Percentiles rank a stretch among this genome's conserved stretches.
Conservation (phyloP, 2,329 filamentous ascomycete species). For the Lachnellula willkommii region DNA sequence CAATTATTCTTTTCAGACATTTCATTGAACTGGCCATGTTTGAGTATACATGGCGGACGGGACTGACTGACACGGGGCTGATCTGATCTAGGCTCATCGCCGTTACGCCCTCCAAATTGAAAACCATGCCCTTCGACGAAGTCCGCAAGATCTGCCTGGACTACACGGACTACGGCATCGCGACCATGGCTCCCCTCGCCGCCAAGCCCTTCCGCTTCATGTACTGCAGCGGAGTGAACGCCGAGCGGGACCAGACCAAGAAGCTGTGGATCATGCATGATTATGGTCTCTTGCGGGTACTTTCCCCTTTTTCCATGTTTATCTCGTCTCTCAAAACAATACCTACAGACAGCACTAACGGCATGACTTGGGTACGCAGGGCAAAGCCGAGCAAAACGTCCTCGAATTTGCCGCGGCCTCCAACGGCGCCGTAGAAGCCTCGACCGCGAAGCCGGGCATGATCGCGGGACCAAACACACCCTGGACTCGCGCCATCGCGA, state of each 20-base stretch:
- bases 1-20: too few relatives aligned
- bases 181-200: constrained; percentile 30
- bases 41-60: too few relatives aligned
- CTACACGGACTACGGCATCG: constrained; percentile 32
- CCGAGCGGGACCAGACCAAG: constrained; percentile 42
- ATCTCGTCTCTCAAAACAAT: too few relatives aligned
- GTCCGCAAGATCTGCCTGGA: constrained; percentile 38
- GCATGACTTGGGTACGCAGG: constrained; percentile 34
- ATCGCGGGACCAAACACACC: constrained; percentile 32
- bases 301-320: too few relatives aligned
- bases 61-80: too few relatives aligned
- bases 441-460: constrained; percentile 40
- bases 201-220: constrained; percentile 41
- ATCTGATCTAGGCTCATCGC: constrained; percentile 34
- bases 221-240: constrained; percentile 43
- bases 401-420: constrained; percentile 38
- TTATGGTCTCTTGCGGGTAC: too few relatives aligned
- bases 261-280: constrained; percentile 22
- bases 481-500: not conserved
- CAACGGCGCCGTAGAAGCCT: constrained; percentile 34
- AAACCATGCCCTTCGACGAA: constrained; percentile 31
- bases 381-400: constrained; percentile 41
- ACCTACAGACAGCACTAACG: too few relatives aligned
- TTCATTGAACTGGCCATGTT: too few relatives aligned
- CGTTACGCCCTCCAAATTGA: constrained; percentile 36